Conservation (phyloP, 75 land plant genomes). For the Picea sitchensis region DNA sequence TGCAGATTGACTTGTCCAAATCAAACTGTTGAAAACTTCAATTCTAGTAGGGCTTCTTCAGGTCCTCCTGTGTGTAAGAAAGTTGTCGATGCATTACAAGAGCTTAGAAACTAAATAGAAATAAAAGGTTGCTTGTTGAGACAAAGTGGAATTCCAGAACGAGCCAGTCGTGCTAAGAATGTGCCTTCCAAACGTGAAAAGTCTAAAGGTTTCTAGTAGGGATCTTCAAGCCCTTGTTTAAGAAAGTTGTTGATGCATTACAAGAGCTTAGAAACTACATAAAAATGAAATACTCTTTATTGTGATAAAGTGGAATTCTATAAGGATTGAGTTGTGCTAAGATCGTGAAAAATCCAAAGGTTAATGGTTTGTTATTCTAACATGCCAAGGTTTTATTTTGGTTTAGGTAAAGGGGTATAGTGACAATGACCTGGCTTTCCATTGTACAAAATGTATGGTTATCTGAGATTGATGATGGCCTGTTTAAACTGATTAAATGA, state of each 20-base stretch:
- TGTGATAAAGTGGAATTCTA: slow-evolving; percentile 22
- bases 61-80: slow-evolving; percentile 39
- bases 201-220: not conserved
- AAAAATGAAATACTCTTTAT: too few species aligned
- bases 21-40: not conserved
- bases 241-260: slow-evolving; percentile 70
- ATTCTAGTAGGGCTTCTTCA: slow-evolving; percentile 12
- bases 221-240: slow-evolving; percentile 24
- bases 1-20: not conserved
- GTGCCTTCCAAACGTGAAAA: not conserved
- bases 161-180: not conserved
- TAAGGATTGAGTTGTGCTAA: not conserved
- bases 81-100: slow-evolving; percentile 74
- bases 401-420: not conserved
- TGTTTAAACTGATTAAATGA: not conserved
- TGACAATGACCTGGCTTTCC: not conserved
- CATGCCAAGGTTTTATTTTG: not conserved
- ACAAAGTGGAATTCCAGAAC: slow-evolving; percentile 15
- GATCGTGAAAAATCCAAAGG: not conserved
- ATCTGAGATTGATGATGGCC: not conserved
- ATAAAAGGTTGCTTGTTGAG: slow-evolving; percentile 59
- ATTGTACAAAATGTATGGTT: slow-evolving; percentile 5
- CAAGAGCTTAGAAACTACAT: slow-evolving; percentile 69
- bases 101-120: slow-evolving; percentile 62
- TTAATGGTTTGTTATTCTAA: not conserved